phyloP scores from a whole-genome alignment of 106 monocot genomes.

The Amphibolis antarctica region DNA sequence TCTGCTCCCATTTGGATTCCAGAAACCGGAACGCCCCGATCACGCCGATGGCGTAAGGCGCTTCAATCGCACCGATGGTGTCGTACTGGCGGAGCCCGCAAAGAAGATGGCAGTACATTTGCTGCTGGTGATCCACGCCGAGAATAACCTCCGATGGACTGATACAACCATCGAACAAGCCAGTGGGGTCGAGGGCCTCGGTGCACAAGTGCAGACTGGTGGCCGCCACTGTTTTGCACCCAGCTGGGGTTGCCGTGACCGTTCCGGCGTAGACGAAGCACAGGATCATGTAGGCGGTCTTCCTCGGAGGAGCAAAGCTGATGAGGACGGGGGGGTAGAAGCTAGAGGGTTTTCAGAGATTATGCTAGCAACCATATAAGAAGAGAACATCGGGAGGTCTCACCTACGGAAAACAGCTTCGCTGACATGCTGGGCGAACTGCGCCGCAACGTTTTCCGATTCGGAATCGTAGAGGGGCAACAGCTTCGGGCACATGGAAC shows the following conservation, averaged over 20 bases:
- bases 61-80: slow-evolving; percentile 15
- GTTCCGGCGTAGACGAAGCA: not conserved
- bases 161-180: slow-evolving; percentile 7
- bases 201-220: slow-evolving; percentile 8
- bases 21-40: slow-evolving; percentile 16
- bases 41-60: slow-evolving; percentile 25
- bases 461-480: slow-evolving; percentile 6
- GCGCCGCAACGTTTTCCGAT: not conserved
- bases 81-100: slow-evolving; percentile 9
- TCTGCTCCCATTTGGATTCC: slow-evolving; percentile 25
- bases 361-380: not conserved
- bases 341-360: not conserved
- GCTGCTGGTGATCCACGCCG: slow-evolving; percentile 16
- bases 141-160: slow-evolving; percentile 26
- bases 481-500: slow-evolving; percentile 8
- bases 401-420: slow-evolving; percentile 4
- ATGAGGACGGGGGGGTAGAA: not conserved
- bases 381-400: not conserved
- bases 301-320: not conserved
- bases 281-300: not conserved
- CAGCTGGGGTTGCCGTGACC: not conserved
- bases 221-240: not conserved
- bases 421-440: not conserved
- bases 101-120: slow-evolving; percentile 38
- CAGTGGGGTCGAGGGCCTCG: not conserved